Base-by-base conservation (phyloP, 306 rosid genomes). In the Oemleria cerasiformis region DNA sequence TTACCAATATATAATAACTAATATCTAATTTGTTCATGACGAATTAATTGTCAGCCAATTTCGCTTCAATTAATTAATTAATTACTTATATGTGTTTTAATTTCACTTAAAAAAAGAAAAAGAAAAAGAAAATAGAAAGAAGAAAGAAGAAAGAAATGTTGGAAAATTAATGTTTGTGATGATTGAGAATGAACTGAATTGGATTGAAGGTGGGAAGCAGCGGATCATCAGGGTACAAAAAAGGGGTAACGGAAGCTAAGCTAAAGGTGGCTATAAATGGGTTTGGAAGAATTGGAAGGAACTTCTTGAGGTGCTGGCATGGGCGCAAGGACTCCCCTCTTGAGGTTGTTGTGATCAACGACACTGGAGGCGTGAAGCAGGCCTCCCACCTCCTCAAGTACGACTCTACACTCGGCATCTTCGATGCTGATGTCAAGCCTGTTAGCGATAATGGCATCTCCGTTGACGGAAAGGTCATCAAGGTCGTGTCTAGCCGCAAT, bases 341-440 rank as follows among this genome's bases (percentile, higher is more conserved):
- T 10, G 99, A 94, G 40, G 90, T 94, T 64, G 76, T 94, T 71
- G 97, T 92, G 76, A 91, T 94, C 87, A 94, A 94, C 54, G 97
- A 94, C 85, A 86, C 96, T 0, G 99, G 99, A 17, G 99, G 99
- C 36, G 83, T 94, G 13, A 94, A 91, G 86, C 97, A 94, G 78
- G 99, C 99, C 39, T 94, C 99, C 71, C 99, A 94, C 88, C 96
- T 94, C 75, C 97, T 94, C 82, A 94, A 94, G 80, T 94, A 94
- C 53, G 99, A 94, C 65, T 94, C 99, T 60, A 94, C 90, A 51
- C 99, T 91, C 8, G 99, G 99, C 50, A 94, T 88, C 84, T 94
- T 94, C 34, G 96, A 91, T 0, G 96, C 99, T 10, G 95, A 89
- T 40, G 99, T 94, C 76, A 91, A 94, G 80, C 97, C 99, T 56